Evolutionary conservation across 176 grass and related monocot species (phyloP).

Genomic region (Secale cereale): DNA sequence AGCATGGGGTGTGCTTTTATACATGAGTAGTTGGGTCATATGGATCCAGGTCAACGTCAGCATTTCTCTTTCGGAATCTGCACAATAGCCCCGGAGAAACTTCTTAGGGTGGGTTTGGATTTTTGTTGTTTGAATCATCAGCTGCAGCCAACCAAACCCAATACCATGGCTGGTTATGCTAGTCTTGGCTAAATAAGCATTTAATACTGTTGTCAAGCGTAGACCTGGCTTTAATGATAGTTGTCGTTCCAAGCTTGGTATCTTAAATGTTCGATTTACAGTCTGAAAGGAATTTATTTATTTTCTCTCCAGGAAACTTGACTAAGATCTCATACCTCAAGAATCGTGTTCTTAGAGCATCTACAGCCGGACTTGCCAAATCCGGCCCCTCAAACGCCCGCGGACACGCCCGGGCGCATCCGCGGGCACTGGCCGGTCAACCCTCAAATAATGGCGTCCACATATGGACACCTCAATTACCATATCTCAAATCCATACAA

Average conservation of each 20-base stretch:
- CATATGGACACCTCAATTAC: no score
- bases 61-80: constrained; percentile 11
- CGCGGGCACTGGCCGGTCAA: no score
- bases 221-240: neutral
- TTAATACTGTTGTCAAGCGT: neutral
- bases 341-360: neutral
- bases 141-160: neutral
- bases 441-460: no score
- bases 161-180: neutral
- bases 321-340: neutral
- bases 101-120: neutral
- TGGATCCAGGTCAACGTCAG: constrained; percentile 14
- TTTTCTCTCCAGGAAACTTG: neutral
- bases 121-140: neutral
- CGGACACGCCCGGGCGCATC: no score
- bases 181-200: neutral
- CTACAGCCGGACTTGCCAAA: no score
- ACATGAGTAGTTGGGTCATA: constrained; percentile 4
- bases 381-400: no score
- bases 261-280: neutral
- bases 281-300: neutral
- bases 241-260: neutral
- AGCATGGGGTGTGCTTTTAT: constrained; percentile 26
- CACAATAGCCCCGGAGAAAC: neutral
- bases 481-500: no score